phyloP scores from a whole-genome alignment of 768 basidiomycete species.

The Boletus barrowsii region DNA sequence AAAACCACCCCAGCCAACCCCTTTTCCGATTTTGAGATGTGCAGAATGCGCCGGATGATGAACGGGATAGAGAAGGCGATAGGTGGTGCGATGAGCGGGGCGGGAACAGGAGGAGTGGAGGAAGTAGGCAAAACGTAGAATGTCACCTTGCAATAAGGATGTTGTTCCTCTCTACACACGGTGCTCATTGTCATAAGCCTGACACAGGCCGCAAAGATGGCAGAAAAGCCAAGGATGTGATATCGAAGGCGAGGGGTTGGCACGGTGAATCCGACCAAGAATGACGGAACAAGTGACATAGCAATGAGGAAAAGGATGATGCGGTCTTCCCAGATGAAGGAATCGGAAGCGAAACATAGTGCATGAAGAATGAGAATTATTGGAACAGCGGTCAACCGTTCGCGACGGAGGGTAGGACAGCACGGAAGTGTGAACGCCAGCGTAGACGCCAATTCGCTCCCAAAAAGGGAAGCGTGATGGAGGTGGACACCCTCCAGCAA shows the following conservation, averaged over 20 bases:
- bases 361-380: conserved; percentile 66
- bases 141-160: conserved; percentile 83
- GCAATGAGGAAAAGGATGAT: conserved; percentile 72
- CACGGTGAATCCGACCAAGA: conserved; percentile 63
- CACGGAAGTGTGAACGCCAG: conserved; percentile 43
- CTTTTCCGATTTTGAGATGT: conserved; percentile 67
- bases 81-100: conserved; percentile 57
- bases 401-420: conserved; percentile 31
- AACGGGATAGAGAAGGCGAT: conserved; percentile 56
- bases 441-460: conserved; percentile 44
- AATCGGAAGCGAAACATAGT: conserved; percentile 84
- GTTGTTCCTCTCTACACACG: conserved; percentile 93
- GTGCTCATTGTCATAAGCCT: conserved; percentile 81
- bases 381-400: conserved; percentile 32
- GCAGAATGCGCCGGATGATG: conserved; percentile 52
- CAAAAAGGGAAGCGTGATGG: conserved; percentile 51
- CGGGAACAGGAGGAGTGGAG: conserved; percentile 58
- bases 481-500: conserved; percentile 47
- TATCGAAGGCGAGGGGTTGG: conserved; percentile 66
- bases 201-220: conserved; percentile 62
- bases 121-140: conserved; percentile 78
- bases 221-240: conserved; percentile 72
- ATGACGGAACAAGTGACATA: conserved; percentile 57
- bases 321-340: conserved; percentile 95
- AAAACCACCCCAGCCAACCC: conserved; percentile 69